Evolutionary conservation across 768 basidiomycete species (phyloP), one percentile per base, ranked within the genome.

Genomic region (Austroboletus eburneus): DNA sequence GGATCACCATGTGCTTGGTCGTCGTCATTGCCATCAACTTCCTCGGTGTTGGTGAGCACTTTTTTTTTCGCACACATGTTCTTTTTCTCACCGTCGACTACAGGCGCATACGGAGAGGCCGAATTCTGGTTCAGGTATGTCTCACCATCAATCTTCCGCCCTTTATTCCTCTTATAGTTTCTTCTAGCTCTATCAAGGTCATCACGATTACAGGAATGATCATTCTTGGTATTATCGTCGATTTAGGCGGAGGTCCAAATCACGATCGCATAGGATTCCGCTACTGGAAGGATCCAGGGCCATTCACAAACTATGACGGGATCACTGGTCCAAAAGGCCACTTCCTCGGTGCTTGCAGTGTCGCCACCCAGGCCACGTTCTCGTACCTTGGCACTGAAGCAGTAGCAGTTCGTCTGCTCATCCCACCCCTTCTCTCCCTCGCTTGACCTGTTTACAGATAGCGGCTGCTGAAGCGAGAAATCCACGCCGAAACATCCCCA

Each of bases 301-400:
- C 82, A 0, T 77, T 85, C 54, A 69, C 67, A 1, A 67, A 81
- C 50, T 76, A 50, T 45, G 9, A 67, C 30, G 60, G 55, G 3
- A 65, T 70, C 34, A 43, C 56, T 22, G 81, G 81, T 1, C 45
- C 67, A 2, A 70, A 68, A 33, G 80, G 80, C 18, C 71, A 69
- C 22, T 83, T 83, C 69, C 57, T 73, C 12, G 71, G 70, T 5
- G 69, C 68, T 45, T 80, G 73, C 68, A 70, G 76, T 2, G 79
- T 79, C 39, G 70, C 78, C 44, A 74, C 71, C 9, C 77, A 81
- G 55, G 83, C 81, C 13, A 77, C 76, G 4, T 83, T 82, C 66
- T 73, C 78, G 12, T 81, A 72, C 61, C 70, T 77, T 23, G 82
- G 82, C 12, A 79, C 80, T 1, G 81, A 83, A 57, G 64, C 67